Evolutionary conservation across 2,329 filamentous ascomycete genomes (phyloP).

Genomic region (Tolypocladium nubicola): DNA sequence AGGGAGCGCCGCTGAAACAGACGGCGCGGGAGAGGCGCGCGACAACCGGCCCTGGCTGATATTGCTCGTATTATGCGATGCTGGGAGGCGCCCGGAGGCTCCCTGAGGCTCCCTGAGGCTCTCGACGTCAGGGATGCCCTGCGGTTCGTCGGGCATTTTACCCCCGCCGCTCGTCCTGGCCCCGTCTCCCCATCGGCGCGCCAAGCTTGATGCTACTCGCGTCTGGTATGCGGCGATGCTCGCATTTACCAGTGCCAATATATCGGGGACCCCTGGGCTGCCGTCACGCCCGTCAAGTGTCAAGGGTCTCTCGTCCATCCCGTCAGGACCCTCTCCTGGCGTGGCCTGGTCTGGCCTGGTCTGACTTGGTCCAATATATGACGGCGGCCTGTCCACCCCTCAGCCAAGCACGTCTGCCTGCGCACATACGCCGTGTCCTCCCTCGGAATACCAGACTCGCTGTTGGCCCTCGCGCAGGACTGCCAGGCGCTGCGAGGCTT

Average conservation of each 20-base stretch:
- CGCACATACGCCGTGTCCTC: background rate
- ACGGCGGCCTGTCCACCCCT: background rate
- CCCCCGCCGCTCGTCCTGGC: too few relatives aligned
- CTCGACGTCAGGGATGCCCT: background rate
- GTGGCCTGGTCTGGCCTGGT: background rate
- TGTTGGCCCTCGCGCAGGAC: background rate
- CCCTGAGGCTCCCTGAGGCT: too few relatives aligned
- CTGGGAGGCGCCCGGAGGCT: background rate
- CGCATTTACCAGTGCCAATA: background rate
- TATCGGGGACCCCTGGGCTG: background rate
- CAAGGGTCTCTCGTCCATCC: background rate
- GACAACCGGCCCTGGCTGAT: background rate
- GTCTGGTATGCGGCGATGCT: background rate
- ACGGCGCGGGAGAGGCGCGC: background rate
- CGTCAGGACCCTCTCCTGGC: background rate
- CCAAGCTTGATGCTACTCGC: background rate
- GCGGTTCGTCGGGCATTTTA: too few relatives aligned
- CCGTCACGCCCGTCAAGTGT: background rate
- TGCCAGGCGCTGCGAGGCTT: background rate
- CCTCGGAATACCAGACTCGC: background rate
- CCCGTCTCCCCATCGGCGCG: background rate
- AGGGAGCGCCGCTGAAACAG: background rate
- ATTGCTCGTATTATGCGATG: background rate
- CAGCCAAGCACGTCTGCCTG: background rate
- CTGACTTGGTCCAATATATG: background rate